Percentiles rank a stretch among this genome's conserved stretches.
Conservation (phyloP, 441 rosid species). For the Cnidoscolus chayamansa region DNA sequence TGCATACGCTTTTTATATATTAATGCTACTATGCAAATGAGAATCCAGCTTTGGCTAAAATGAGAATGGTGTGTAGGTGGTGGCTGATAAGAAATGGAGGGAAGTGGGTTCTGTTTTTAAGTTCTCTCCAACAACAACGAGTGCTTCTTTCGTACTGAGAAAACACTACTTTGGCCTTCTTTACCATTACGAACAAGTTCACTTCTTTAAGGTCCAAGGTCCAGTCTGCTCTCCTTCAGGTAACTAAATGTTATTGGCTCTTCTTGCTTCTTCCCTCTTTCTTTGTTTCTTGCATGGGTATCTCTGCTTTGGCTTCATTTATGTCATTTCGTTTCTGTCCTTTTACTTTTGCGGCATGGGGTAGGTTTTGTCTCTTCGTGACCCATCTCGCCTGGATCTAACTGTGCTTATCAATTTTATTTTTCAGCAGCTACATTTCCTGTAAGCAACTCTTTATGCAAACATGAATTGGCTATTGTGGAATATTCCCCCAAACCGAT, state of each 20-base stretch:
- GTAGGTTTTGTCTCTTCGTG: background rate
- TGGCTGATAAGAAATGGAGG: conserved; percentile 96
- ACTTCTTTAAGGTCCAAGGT: conserved; percentile 70
- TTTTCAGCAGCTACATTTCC: conserved; percentile 46
- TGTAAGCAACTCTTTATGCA: conserved; percentile 39
- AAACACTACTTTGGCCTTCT: conserved; percentile 82
- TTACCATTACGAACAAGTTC: conserved; percentile 87
- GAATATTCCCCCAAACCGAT: conserved; percentile 51
- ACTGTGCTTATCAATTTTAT: background rate
- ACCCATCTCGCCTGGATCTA: background rate
- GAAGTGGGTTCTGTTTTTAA: conserved; percentile 87
- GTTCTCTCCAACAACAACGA: conserved; percentile 89
- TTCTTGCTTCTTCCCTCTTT: background rate
- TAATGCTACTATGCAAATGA: background rate
- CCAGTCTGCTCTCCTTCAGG: conserved; percentile 57
- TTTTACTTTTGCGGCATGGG: background rate
- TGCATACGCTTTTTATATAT: background rate
- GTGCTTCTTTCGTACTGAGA: conserved; percentile 91
- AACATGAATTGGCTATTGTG: conserved; percentile 56
- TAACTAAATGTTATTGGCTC: conserved; percentile 7
- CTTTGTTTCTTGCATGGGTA: conserved; percentile 4
- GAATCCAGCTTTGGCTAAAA: background rate
- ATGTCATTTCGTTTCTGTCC: background rate
- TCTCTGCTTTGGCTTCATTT: background rate
- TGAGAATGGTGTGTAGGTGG: conserved; percentile 46